Evolutionary conservation across 495 filamentous ascomycete genomes (phyloP), one percentile per base, ranked within the genome.

Genomic region (Xylaria longipes): DNA sequence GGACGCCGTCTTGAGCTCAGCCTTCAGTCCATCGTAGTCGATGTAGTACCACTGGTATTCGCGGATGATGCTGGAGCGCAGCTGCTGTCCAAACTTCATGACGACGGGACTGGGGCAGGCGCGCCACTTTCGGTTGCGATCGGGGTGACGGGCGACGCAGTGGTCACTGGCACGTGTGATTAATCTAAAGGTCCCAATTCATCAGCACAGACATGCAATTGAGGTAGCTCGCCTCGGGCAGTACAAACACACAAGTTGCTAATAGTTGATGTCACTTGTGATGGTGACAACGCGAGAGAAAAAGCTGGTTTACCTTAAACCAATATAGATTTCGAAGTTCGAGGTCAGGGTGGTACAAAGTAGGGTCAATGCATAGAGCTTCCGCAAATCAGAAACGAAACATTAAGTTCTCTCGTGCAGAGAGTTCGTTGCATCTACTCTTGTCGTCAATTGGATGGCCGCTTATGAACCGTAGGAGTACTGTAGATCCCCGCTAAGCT

Each of bases 31-130:
- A 74, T 98, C 94, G 82, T 99, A 99, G 80, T 91, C 91, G 82
- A 99, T 98, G 84, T 98, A 99, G 86, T 97, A 92, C 87, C 93
- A 97, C 80, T 93, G 90, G 84, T 94, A 99, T 81, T 98, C 96
- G 84, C 91, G 92, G 82, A 98, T 94, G 76, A 97, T 89, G 73
- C 94, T 97, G 70, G 93, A 94, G 50, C 92, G 92, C 72, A 99
- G 89, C 85, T 98, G 94, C 80, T 97, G 92, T 78, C 96, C 96
- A 87, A 99, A 99, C 86, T 97, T 98, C 84, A 82, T 84, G 80
- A 78, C 81, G 82, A 87, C 74, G 65, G 82, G 71, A 66, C 84
- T 79, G n/a, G 81, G 82, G 45, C 75, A 65, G 64, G 79, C 72
- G 66, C 70, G 62, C 50, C 62, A 29, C 45, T 33, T 48, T 56